A percentile compares a stretch with the other conserved stretches of the same genome.
phyloP scores from a whole-genome alignment of 2,329 filamentous ascomycete genomes.

The Drechslera avenae region DNA sequence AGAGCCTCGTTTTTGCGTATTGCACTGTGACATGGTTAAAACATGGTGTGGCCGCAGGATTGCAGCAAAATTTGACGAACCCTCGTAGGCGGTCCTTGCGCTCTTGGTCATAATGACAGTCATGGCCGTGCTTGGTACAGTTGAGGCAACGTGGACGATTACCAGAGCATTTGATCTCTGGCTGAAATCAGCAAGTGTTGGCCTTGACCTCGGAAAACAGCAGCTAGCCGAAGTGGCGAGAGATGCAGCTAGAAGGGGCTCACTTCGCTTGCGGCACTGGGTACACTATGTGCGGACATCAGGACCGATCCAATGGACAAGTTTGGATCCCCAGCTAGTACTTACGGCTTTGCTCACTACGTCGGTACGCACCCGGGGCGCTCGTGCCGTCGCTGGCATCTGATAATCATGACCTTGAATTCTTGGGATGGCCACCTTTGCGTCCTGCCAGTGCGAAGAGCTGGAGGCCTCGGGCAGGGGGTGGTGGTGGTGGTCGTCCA shows the following conservation, averaged over 20 bases:
- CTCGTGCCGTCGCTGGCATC: background rate
- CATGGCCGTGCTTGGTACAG: conserved; percentile 32
- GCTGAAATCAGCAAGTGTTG: conserved; percentile 5
- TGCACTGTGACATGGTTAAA: conserved; percentile 2
- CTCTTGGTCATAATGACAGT: conserved; percentile 41
- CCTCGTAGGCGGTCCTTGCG: conserved; percentile 42
- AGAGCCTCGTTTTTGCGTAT: conserved; percentile 21
- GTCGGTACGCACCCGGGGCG: conserved; percentile 8
- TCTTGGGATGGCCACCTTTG: conserved; percentile 15
- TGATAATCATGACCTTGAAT: conserved; percentile 7
- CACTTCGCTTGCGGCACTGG: conserved; percentile 27
- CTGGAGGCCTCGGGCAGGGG: conserved; percentile 1
- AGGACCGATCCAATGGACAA: conserved; percentile 1
- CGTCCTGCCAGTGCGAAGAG: background rate
- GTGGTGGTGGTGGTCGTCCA: conserved; percentile 6
- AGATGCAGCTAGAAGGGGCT: background rate
- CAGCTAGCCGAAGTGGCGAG: background rate
- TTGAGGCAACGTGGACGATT: conserved; percentile 37
- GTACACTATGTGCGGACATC: conserved; percentile 16
- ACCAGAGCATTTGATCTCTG: conserved; percentile 45
- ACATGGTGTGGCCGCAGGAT: background rate
- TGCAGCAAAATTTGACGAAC: conserved; percentile 19
- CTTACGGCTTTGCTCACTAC: conserved; percentile 24
- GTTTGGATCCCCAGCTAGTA: background rate
- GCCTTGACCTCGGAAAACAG: background rate